Percentiles rank a stretch among this genome's conserved stretches.
Evolutionary conservation across 345 rosid species (phyloP).

Genomic region (Heritiera littoralis): DNA sequence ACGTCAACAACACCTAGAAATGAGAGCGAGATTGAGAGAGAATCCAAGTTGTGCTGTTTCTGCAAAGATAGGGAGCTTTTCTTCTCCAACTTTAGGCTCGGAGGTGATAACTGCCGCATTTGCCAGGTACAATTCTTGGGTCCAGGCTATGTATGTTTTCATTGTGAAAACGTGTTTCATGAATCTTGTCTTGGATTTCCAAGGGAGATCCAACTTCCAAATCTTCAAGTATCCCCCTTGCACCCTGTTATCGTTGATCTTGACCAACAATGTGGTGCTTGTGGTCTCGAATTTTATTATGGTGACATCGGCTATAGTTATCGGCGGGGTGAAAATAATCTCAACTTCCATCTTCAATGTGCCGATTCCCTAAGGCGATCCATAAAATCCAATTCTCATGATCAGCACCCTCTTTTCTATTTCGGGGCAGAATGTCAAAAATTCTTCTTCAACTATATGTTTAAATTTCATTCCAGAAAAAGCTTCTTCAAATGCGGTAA

Average conservation of each 20-base stretch:
- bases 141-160: neutral
- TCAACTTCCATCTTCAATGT: conserved; percentile 15
- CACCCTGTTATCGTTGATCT: neutral
- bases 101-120: neutral
- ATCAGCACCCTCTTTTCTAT: conserved; percentile 24
- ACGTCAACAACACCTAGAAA: neutral
- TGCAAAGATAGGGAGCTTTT: too few species aligned
- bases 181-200: conserved; percentile 16
- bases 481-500: too few species aligned
- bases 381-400: conserved; percentile 18
- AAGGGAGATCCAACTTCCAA: conserved; percentile 14
- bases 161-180: conserved; percentile 19
- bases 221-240: conserved; percentile 16
- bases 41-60: neutral
- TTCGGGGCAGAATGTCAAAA: neutral
- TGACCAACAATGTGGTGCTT: neutral
- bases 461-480: too few species aligned
- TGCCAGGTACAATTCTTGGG: conserved; percentile 15
- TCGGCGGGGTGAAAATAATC: neutral
- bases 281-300: neutral
- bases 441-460: neutral
- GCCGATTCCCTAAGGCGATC: conserved; percentile 1
- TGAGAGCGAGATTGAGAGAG: neutral
- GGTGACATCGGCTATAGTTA: neutral
- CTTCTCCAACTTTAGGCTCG: neutral